phyloP scores from a whole-genome alignment of 23 red algal species.

The Agarophyton chilense region DNA sequence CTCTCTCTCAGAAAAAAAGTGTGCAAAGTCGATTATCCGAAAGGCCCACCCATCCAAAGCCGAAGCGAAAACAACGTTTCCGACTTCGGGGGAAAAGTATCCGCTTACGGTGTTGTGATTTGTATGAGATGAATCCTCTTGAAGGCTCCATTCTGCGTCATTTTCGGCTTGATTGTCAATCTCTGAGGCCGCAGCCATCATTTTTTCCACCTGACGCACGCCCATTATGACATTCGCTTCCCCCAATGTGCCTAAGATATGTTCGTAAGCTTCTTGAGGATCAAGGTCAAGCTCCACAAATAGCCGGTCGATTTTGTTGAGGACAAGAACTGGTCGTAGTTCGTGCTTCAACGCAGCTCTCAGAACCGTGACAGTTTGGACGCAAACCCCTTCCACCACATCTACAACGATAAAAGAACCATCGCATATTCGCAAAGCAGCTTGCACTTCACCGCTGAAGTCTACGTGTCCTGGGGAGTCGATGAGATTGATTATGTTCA shows the following conservation, averaged over 20 bases:
- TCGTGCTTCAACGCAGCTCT: slow-evolving; percentile 73
- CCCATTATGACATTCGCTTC: slow-evolving; percentile 97
- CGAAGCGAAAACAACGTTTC: slow-evolving; percentile 97
- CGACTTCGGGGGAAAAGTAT: slow-evolving; percentile 86
- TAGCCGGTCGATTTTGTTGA: slow-evolving; percentile 98
- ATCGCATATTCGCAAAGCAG: slow-evolving; percentile 88
- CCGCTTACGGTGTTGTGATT: slow-evolving; percentile 35
- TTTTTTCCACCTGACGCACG: slow-evolving; percentile 78
- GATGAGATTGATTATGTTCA: slow-evolving; percentile 89
- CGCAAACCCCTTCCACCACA: slow-evolving; percentile 97
- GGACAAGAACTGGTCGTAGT: slow-evolving; percentile 84
- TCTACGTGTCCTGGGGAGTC: slow-evolving; percentile 99
- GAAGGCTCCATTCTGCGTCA: slow-evolving; percentile 55
- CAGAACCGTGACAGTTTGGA: slow-evolving; percentile 92
- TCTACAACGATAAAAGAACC: slow-evolving; percentile 95
- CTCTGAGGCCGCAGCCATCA: slow-evolving; percentile 62
- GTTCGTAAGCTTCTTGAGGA: slow-evolving; percentile 82
- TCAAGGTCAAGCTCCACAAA: slow-evolving; percentile 78
- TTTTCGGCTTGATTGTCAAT: neutral
- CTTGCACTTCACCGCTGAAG: slow-evolving; percentile 95
- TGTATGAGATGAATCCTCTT: neutral
- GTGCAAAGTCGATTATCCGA: slow-evolving; percentile 89
- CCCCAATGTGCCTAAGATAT: slow-evolving; percentile 77
- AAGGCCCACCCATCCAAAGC: slow-evolving; percentile 98
- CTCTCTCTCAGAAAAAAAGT: slow-evolving; percentile 73